Percentiles rank a stretch among this genome's conserved stretches.
Conservation (phyloP, 2,329 filamentous ascomycete species). For the Penicillium sp. region DNA sequence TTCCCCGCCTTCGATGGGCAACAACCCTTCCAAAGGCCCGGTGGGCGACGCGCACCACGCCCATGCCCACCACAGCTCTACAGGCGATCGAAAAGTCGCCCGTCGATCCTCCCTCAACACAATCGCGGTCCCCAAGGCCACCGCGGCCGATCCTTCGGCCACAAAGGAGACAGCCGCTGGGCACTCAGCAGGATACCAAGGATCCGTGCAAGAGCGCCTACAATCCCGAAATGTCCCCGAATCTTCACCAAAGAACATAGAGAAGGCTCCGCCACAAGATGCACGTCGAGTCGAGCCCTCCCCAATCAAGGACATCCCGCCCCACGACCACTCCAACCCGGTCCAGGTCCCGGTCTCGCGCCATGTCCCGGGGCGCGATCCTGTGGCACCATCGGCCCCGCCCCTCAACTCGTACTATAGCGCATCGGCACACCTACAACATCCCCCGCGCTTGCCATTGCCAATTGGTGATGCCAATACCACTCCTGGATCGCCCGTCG, state of each 20-base stretch:
- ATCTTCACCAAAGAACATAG: conserved; percentile 25
- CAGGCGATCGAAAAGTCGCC: conserved; percentile 41
- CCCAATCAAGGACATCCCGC: conserved; percentile 26
- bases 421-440: conserved; percentile 44
- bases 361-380: conserved; percentile 30
- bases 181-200: conserved; percentile 37
- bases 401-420: conserved; percentile 51
- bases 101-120: conserved; percentile 45
- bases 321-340: conserved; percentile 39
- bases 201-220: conserved; percentile 43
- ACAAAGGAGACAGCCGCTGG: conserved; percentile 46
- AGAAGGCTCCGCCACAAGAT: conserved; percentile 26
- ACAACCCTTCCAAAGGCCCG: conserved; percentile 49
- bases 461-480: conserved; percentile 91
- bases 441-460: conserved; percentile 83
- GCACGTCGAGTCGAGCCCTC: conserved; percentile 24
- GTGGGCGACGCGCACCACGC: conserved; percentile 33
- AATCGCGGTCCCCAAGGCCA: conserved; percentile 40
- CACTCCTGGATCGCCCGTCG: conserved; percentile 85
- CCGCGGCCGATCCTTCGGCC: conserved; percentile 46
- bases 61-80: conserved; percentile 26
- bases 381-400: conserved; percentile 45
- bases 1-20: conserved; percentile 47
- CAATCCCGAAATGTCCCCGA: conserved; percentile 42
- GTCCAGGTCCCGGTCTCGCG: conserved; percentile 41